Percentiles rank a stretch among this genome's conserved stretches.
phyloP scores from a whole-genome alignment of 1,284 basidiomycete genomes.

The Marasmius tenuissimus region DNA sequence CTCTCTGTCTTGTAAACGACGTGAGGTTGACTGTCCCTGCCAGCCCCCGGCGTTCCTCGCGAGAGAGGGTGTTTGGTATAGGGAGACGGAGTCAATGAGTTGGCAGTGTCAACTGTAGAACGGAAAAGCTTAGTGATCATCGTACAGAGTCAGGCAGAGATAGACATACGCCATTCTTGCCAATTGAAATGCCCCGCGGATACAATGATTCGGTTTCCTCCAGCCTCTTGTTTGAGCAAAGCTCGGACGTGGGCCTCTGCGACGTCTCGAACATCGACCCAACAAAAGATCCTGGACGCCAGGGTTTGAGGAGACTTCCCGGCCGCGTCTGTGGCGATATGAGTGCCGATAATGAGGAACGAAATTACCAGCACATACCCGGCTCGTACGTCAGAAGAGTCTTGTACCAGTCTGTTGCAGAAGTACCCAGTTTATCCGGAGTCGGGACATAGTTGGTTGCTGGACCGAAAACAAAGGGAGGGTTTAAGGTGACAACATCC shows the following conservation, averaged over 20 bases:
- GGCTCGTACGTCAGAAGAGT: conserved; percentile 18
- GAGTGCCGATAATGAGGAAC: too few species aligned
- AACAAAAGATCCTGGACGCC: conserved; percentile 23
- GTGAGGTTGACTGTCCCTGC: conserved; percentile 23
- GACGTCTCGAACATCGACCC: conserved; percentile 61
- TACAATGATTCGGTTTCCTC: conserved; percentile 50
- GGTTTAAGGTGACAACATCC: conserved; percentile 44
- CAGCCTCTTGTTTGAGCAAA: conserved; percentile 45
- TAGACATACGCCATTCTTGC: conserved; percentile 32
- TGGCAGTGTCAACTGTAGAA: conserved; percentile 28
- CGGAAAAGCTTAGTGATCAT: neutral
- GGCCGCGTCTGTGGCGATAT: conserved; percentile 5
- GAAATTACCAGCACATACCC: too few species aligned
- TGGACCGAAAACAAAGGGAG: conserved; percentile 40
- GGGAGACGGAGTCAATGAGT: conserved; percentile 24
- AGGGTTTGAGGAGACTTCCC: conserved; percentile 12
- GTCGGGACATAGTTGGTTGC: conserved; percentile 26
- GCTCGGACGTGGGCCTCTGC: conserved; percentile 52
- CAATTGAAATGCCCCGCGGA: conserved; percentile 22
- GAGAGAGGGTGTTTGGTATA: conserved; percentile 23
- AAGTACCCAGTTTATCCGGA: conserved; percentile 25
- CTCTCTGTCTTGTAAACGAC: conserved; percentile 34
- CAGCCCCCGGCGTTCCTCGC: conserved; percentile 29
- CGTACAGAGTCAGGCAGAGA: neutral
- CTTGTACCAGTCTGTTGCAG: conserved; percentile 23